A percentile compares a stretch with the other conserved stretches of the same genome.
phyloP scores from a whole-genome alignment of 1,284 basidiomycete genomes.

The Trametes hirsuta region DNA sequence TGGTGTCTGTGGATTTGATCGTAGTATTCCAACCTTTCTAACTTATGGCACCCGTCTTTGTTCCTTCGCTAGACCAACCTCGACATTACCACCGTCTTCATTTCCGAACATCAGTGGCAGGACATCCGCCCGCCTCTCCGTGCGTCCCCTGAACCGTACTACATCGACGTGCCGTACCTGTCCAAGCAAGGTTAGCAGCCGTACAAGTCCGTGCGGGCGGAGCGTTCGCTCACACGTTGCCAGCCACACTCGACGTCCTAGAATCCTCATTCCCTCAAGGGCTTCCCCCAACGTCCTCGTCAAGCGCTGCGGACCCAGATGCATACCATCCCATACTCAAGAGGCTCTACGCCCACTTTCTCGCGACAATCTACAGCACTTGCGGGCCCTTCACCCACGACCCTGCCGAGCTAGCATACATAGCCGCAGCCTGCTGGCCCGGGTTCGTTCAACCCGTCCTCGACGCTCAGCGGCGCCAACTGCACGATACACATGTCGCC shows the following conservation, averaged over 20 bases:
- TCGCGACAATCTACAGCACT: constrained; percentile 63
- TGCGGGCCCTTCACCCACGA: constrained; percentile 71
- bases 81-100: constrained; percentile 61
- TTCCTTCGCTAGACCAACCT: constrained; percentile 42
- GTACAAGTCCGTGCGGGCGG: neutral
- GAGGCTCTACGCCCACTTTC: constrained; percentile 69
- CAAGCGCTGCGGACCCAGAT: constrained; percentile 28
- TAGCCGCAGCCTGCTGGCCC: constrained; percentile 81
- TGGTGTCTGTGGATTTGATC: neutral
- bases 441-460: constrained; percentile 71
- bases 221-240: constrained; percentile 1
- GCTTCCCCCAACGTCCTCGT: constrained; percentile 24
- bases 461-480: constrained; percentile 46
- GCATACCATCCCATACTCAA: constrained; percentile 57
- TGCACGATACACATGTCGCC: neutral
- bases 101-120: constrained; percentile 76
- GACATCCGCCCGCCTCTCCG: constrained; percentile 71
- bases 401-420: constrained; percentile 72
- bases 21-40: neutral
- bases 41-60: constrained; percentile 4
- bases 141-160: constrained; percentile 77
- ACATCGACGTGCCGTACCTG: constrained; percentile 62
- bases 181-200: constrained; percentile 59
- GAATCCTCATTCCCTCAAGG: constrained; percentile 34
- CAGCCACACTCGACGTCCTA: constrained; percentile 45